Evolutionary conservation across 768 basidiomycete genomes (phyloP).

Genomic region (Neoboletus brunneissimus): DNA sequence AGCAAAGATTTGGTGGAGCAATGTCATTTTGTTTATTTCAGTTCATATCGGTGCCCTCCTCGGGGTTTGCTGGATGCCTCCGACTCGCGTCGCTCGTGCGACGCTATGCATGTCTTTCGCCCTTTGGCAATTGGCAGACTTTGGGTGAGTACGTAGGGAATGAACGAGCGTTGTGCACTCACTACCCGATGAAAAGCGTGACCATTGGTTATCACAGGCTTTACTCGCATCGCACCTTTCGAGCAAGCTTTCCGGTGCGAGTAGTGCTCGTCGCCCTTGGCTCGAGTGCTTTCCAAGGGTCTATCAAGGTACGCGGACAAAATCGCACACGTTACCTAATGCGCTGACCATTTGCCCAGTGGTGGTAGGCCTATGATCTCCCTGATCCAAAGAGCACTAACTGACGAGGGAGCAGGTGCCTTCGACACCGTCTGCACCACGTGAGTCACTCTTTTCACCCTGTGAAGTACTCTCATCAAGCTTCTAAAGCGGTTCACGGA

Average conservation of each 20-base stretch:
- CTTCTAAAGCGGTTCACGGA: conserved; percentile 6
- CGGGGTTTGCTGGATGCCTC: conserved; percentile 6
- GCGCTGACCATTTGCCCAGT: background rate
- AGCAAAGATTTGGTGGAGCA: conserved; percentile 10
- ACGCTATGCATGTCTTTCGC: conserved; percentile 5
- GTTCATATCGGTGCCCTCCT: conserved; percentile 7
- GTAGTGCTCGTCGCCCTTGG: conserved; percentile 4
- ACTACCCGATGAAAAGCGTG: conserved; percentile 3
- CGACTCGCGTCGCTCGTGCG: background rate
- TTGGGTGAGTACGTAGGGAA: conserved; percentile 6
- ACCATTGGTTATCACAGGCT: conserved; percentile 13
- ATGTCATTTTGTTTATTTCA: background rate
- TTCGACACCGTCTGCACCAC: conserved; percentile 12
- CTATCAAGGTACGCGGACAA: conserved; percentile 3
- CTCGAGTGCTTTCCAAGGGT: conserved; percentile 10
- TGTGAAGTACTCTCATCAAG: background rate
- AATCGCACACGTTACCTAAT: background rate
- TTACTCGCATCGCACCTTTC: conserved; percentile 7
- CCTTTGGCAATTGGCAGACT: conserved; percentile 7
- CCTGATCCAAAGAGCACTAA: background rate
- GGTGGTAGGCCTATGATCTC: conserved; percentile 4
- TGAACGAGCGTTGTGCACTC: background rate
- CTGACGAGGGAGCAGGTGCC: conserved; percentile 6
- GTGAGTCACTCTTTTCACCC: background rate
- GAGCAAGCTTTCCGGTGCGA: conserved; percentile 1